A percentile compares a stretch with the other conserved stretches of the same genome.
These are phyloP conservation scores for Ogataea kodamae DNA, from an alignment of 805 yeast species.

Conservation along the genomic window DNA sequence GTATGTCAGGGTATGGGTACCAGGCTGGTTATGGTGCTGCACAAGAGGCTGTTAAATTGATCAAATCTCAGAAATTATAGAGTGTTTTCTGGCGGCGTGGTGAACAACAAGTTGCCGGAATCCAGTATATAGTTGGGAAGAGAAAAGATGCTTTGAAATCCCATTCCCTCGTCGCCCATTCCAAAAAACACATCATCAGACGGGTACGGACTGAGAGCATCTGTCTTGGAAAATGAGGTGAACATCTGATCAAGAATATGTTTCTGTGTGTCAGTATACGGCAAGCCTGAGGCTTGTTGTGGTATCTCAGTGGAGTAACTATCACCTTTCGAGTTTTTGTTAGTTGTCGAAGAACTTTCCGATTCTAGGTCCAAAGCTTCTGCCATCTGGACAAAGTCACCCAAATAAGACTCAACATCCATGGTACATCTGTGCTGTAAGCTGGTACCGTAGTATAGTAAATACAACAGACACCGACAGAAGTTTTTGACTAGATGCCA, in stretches of 20 bases:
- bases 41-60: slow-evolving; percentile 38
- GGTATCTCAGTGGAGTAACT: too few species aligned
- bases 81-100: slow-evolving; percentile 5
- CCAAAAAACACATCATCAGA: slow-evolving; percentile 13
- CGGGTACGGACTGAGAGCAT: slow-evolving; percentile 10
- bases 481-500: slow-evolving; percentile 21
- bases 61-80: slow-evolving; percentile 4
- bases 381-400: slow-evolving; percentile 11
- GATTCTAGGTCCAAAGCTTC: slow-evolving; percentile 1
- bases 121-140: slow-evolving; percentile 33
- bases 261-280: slow-evolving; percentile 1
- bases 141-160: slow-evolving; percentile 31
- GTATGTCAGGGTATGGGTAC: slow-evolving; percentile 65
- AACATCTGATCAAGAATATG: slow-evolving; percentile 3
- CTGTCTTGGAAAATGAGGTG: slow-evolving; percentile 1
- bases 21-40: slow-evolving; percentile 67
- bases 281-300: too few species aligned
- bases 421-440: slow-evolving; percentile 13
- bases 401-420: slow-evolving; percentile 22
- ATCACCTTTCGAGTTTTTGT: too few species aligned
- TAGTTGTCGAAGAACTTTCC: too few species aligned
- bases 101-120: slow-evolving; percentile 7
- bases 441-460: slow-evolving; percentile 19
- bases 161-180: slow-evolving; percentile 16
- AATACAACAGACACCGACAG: slow-evolving; percentile 22